Evolutionary conservation across 352 stramenopile species (phyloP).

Genomic region (Peronospora farinosa): DNA sequence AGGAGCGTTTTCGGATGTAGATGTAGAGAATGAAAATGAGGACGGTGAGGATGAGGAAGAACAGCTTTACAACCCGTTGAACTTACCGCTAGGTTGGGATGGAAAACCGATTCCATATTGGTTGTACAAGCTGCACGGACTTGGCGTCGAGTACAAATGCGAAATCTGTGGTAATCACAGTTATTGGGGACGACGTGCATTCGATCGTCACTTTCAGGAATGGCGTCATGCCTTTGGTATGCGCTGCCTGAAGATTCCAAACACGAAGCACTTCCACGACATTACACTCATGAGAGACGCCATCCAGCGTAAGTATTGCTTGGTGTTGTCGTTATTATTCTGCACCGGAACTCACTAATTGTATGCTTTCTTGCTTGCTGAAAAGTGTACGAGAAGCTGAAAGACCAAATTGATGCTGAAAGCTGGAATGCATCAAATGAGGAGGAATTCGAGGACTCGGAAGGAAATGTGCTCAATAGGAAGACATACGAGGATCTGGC

Average conservation of each 20-base stretch:
- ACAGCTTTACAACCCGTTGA: conserved; percentile 98
- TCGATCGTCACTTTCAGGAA: conserved; percentile 98
- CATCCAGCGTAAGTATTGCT: conserved; percentile 52
- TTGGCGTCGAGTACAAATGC: conserved; percentile 98
- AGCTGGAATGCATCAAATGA: conserved; percentile 91
- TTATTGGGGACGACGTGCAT: conserved; percentile 94
- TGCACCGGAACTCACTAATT: conserved; percentile 1
- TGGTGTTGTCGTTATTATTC: conserved; percentile 1
- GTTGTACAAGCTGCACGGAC: conserved; percentile 99
- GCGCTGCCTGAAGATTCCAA: conserved; percentile 97
- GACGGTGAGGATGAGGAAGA: conserved; percentile 89
- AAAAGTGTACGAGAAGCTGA: conserved; percentile 94
- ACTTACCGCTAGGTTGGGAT: conserved; percentile 97
- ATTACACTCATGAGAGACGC: conserved; percentile 98
- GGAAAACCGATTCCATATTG: conserved; percentile 99
- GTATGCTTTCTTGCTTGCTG: conserved; percentile 10
- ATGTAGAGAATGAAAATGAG: conserved; percentile 56
- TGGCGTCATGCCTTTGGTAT: conserved; percentile 97
- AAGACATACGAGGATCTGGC: conserved; percentile 98
- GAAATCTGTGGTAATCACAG: conserved; percentile 99
- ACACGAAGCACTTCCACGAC: conserved; percentile 99
- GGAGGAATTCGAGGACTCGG: conserved; percentile 98
- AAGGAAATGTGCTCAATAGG: conserved; percentile 97
- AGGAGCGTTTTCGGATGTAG: conserved; percentile 72
- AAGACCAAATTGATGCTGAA: conserved; percentile 90